Conservation (phyloP, 2,329 filamentous ascomycete species). For the Neonectria ditissima region DNA sequence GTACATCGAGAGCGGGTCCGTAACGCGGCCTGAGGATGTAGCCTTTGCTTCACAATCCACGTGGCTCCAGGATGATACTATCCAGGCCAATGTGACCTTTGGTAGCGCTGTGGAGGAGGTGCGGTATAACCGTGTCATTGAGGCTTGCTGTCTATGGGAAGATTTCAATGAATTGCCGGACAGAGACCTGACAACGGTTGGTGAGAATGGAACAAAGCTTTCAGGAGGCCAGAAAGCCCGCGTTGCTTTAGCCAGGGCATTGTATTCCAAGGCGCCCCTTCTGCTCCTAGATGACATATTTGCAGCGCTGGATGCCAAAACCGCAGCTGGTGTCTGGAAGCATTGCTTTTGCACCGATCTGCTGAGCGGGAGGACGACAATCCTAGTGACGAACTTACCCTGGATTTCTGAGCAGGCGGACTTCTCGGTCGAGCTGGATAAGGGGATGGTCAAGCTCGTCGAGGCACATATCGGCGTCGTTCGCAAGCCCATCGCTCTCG, state of each 20-base stretch:
- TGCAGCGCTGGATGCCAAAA: constrained; percentile 70
- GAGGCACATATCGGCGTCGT: constrained; percentile 60
- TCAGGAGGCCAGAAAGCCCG: constrained; percentile 69
- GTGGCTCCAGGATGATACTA: constrained; percentile 69
- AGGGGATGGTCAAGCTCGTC: constrained; percentile 55
- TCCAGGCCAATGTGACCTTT: constrained; percentile 68
- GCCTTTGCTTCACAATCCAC: constrained; percentile 69
- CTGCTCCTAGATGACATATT: constrained; percentile 71
- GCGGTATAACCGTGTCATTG: constrained; percentile 67
- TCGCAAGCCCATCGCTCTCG: constrained; percentile 58
- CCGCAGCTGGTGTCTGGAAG: constrained; percentile 66
- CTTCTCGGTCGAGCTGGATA: constrained; percentile 59
- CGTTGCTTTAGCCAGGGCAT: constrained; percentile 66
- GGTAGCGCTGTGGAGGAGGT: constrained; percentile 61
- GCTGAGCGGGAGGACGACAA: constrained; percentile 64
- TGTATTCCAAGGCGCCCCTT: constrained; percentile 68
- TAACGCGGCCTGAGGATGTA: constrained; percentile 63
- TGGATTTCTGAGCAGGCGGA: constrained; percentile 66
- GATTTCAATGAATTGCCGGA: constrained; percentile 64
- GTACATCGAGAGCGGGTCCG: constrained; percentile 59
- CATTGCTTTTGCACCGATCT: constrained; percentile 68
- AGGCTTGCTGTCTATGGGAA: constrained; percentile 65
- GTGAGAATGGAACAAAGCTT: constrained; percentile 66
- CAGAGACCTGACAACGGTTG: constrained; percentile 64
- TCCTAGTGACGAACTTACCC: constrained; percentile 68